Conservation (phyloP, 306 rosid species). For the Pyrus betulifolia region DNA sequence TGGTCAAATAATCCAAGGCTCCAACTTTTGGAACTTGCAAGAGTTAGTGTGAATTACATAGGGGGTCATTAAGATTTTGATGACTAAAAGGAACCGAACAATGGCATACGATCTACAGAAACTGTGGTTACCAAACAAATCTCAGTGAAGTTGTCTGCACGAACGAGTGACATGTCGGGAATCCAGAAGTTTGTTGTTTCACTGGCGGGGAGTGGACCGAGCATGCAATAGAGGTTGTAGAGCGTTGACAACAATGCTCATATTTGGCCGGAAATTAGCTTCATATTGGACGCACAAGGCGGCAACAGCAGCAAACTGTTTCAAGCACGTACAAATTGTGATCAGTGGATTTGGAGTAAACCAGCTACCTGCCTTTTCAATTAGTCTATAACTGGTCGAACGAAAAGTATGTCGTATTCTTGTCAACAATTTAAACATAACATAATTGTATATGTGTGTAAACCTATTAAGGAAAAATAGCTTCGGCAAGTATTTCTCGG, state of each 20-base stretch:
- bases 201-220: conserved; percentile 35
- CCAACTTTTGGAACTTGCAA: conserved; percentile 4
- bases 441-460: not conserved
- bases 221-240: conserved; percentile 52
- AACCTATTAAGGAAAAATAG: not conserved
- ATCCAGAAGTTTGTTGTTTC: conserved; percentile 31
- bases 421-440: not conserved
- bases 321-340: not conserved
- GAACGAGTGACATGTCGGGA: conserved; percentile 15
- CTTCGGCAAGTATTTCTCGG: not conserved
- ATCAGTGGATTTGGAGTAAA: not conserved
- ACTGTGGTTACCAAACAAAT: conserved; percentile 2
- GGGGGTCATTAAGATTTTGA: not conserved
- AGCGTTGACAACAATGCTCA: conserved; percentile 76
- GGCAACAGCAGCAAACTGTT: conserved; percentile 75
- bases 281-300: conserved; percentile 78
- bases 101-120: not conserved
- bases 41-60: conserved; percentile 10
- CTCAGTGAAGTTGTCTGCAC: conserved; percentile 1
- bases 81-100: not conserved
- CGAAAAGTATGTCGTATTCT: not conserved
- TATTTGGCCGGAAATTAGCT: conserved; percentile 69
- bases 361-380: not conserved
- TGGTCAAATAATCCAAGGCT: not conserved
- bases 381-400: not conserved